phyloP scores from a whole-genome alignment of 2,329 filamentous ascomycete genomes.

The Aspergillus candidus region DNA sequence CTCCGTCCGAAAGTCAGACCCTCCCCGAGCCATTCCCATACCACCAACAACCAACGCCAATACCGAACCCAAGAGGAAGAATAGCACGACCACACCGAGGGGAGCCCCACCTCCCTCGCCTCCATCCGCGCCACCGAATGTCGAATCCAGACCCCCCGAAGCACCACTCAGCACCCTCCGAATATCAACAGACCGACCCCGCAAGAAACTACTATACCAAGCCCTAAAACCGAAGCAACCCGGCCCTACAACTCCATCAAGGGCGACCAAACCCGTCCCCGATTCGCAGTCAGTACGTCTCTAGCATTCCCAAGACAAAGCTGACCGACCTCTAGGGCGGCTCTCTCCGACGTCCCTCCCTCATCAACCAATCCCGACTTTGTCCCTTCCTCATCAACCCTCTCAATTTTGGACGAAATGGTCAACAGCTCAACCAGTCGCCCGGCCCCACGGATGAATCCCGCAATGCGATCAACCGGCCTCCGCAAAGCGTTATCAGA shows the following conservation, averaged over 20 bases:
- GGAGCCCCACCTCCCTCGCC: not conserved
- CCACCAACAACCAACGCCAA: no score
- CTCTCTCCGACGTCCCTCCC: not conserved
- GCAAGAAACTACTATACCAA: constrained; percentile 41
- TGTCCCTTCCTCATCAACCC: constrained; percentile 23
- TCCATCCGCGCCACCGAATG: constrained; percentile 2
- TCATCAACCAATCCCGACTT: constrained; percentile 20
- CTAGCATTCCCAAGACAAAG: not conserved
- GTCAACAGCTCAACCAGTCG: constrained; percentile 3
- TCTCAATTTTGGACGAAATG: constrained; percentile 24
- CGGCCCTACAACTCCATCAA: constrained; percentile 9
- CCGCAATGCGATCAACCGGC: constrained; percentile 4
- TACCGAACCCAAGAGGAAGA: no score
- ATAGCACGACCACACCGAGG: not conserved
- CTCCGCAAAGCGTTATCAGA: constrained; percentile 34
- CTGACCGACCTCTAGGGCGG: constrained; percentile 11
- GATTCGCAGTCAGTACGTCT: constrained; percentile 26
- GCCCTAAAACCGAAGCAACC: constrained; percentile 26
- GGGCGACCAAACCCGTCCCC: constrained; percentile 2
- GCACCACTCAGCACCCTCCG: constrained; percentile 24
- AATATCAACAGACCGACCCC: constrained; percentile 30
- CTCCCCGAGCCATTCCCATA: no score
- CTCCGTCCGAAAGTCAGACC: not conserved
- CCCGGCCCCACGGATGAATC: not conserved
- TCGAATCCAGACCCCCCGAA: constrained; percentile 3